A percentile compares a stretch with the other conserved stretches of the same genome.
Conservation (phyloP, 2,329 filamentous ascomycete species). For the Cytospora piceicola region DNA sequence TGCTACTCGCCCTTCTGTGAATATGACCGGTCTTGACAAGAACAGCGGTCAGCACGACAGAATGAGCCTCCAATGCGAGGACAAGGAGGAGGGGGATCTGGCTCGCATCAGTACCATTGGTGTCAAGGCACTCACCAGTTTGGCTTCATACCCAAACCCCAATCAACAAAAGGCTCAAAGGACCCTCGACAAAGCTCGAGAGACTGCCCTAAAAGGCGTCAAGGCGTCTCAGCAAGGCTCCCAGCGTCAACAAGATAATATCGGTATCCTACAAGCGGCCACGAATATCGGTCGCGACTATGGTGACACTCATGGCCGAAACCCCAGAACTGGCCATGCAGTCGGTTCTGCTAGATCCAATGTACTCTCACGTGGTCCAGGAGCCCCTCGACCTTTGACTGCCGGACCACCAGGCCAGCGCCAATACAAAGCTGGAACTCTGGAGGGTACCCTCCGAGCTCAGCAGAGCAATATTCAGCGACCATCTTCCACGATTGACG, state of each 20-base stretch:
- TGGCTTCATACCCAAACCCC: constrained; percentile 61
- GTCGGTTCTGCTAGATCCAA: constrained; percentile 31
- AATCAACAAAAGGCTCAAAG: constrained; percentile 56
- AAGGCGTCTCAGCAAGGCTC: constrained; percentile 27
- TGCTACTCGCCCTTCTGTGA: background rate
- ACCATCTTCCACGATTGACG: constrained; percentile 1
- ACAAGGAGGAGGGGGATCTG: constrained; percentile 38
- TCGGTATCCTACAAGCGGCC: constrained; percentile 5
- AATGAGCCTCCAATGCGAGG: constrained; percentile 23
- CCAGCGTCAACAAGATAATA: background rate
- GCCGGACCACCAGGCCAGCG: constrained; percentile 60
- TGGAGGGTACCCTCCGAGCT: constrained; percentile 45
- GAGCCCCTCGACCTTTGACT: constrained; percentile 55
- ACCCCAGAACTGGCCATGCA: constrained; percentile 28
- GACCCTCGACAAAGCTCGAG: constrained; percentile 41
- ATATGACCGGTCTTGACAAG: constrained; percentile 21
- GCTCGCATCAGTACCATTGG: constrained; percentile 44
- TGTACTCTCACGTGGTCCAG: constrained; percentile 41
- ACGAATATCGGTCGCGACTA: constrained; percentile 15
- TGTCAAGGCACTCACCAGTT: constrained; percentile 55
- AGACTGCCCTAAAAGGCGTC: constrained; percentile 30
- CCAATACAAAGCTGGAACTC: constrained; percentile 50
- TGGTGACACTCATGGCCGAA: constrained; percentile 17
- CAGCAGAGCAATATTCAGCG: constrained; percentile 36
- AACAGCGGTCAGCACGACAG: constrained; percentile 36